Percentiles rank a stretch among this genome's conserved stretches.
These are phyloP conservation scores for Ophioceras dolichostomum DNA, from an alignment of 2,329 filamentous ascomycete genomes.

Conservation along the genomic window DNA sequence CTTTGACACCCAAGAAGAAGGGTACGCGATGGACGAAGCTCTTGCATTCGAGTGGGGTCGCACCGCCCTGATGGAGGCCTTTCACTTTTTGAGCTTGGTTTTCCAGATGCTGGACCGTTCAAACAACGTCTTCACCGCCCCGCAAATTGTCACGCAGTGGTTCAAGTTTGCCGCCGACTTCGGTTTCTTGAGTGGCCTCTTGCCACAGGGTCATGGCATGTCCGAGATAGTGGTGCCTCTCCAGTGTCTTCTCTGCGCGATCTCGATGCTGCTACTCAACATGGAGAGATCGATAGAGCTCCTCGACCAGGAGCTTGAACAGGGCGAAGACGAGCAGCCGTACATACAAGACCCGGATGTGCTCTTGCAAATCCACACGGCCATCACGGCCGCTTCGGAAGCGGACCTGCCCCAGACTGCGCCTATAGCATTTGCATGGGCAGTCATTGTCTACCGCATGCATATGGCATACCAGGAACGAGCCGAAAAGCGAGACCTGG, in stretches of 20 bases:
- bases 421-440: conserved; percentile 73
- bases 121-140: conserved; percentile 39
- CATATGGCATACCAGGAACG: conserved; percentile 49
- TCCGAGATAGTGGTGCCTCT: conserved; percentile 47
- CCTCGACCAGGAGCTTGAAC: conserved; percentile 36
- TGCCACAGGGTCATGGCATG: conserved; percentile 33
- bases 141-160: conserved; percentile 54
- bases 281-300: conserved; percentile 45
- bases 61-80: conserved; percentile 54
- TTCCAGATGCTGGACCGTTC: conserved; percentile 54
- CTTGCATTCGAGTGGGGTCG: conserved; percentile 47
- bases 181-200: conserved; percentile 56
- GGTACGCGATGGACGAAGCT: conserved; percentile 32
- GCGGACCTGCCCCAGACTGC: conserved; percentile 48
- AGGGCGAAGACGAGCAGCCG: conserved; percentile 29
- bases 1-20: conserved; percentile 36
- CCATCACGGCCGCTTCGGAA: conserved; percentile 50
- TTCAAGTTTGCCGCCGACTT: conserved; percentile 59
- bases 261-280: conserved; percentile 63
- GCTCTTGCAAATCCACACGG: conserved; percentile 59
- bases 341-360: conserved; percentile 61
- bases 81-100: conserved; percentile 61
- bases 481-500: conserved; percentile 45
- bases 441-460: conserved; percentile 60
- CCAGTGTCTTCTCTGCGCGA: conserved; percentile 55